These are phyloP conservation scores for Ganoderma lucidum DNA, from an alignment of 1,284 basidiomycete species.

Conservation along the genomic window DNA sequence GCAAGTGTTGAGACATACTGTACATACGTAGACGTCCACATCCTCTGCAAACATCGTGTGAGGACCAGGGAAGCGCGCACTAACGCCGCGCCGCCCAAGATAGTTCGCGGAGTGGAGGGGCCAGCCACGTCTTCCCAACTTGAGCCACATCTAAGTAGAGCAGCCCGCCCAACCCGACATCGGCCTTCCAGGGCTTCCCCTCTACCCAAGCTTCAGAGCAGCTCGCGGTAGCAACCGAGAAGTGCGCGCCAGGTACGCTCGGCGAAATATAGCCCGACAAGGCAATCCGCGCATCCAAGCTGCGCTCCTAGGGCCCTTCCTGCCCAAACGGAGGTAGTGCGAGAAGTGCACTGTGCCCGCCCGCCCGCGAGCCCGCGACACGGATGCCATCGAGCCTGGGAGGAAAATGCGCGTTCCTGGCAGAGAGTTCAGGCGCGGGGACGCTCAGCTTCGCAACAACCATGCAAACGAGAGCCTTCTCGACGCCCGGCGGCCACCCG, in stretches of 20 bases:
- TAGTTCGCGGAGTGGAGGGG: not conserved
- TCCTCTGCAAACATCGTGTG: not conserved
- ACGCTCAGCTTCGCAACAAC: slow-evolving; percentile 7
- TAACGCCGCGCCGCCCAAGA: not conserved
- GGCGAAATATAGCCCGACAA: slow-evolving; percentile 28
- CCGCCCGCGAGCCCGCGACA: too few relatives aligned
- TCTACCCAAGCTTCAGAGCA: not conserved
- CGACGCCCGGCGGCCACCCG: not conserved
- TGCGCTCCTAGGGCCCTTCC: slow-evolving; percentile 15
- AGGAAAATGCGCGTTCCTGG: slow-evolving; percentile 10
- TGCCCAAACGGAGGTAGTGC: slow-evolving; percentile 25
- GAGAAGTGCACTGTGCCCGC: slow-evolving; percentile 11
- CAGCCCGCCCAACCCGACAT: slow-evolving; percentile 1
- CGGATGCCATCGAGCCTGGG: slow-evolving; percentile 14
- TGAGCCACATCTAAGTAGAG: not conserved
- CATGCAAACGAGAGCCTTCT: slow-evolving; percentile 10
- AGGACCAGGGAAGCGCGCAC: not conserved
- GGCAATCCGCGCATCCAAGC: not conserved
- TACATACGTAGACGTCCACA: slow-evolving; percentile 4
- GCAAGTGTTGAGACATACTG: not conserved
- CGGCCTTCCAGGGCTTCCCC: not conserved
- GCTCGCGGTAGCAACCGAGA: slow-evolving; percentile 17
- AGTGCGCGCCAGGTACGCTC: slow-evolving; percentile 26
- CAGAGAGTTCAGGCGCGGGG: slow-evolving; percentile 6
- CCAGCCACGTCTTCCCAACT: not conserved